Conservation (phyloP, 306 rosid species). For the Trifolium pratense region DNA sequence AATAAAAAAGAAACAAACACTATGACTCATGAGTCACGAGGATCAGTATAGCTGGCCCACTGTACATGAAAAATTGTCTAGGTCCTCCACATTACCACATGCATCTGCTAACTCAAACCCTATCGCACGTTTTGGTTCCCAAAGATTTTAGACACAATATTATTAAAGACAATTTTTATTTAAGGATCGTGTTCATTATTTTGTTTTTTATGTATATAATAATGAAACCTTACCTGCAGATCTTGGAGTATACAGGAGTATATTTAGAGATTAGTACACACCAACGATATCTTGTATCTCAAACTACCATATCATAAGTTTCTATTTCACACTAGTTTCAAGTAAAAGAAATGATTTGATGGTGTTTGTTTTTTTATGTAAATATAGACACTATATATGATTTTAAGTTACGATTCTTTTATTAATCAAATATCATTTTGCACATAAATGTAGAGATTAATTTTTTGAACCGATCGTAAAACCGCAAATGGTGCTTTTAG, state of each 20-base stretch:
- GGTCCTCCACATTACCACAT: slow-evolving; percentile 34
- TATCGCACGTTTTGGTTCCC: not conserved
- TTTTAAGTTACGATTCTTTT: no score
- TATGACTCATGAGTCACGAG: not conserved
- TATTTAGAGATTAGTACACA: not conserved
- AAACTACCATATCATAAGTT: not conserved
- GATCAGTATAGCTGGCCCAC: slow-evolving; percentile 35
- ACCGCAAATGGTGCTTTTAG: no score
- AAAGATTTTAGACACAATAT: not conserved
- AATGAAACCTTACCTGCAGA: not conserved
- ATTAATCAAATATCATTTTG: no score
- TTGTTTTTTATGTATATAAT: not conserved
- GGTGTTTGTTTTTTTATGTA: no score
- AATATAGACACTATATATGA: no score
- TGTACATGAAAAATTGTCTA: slow-evolving; percentile 36
- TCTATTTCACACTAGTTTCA: no score
- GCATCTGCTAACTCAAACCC: slow-evolving; percentile 36
- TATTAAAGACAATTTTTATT: not conserved
- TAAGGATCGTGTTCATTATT: not conserved
- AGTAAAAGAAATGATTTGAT: no score
- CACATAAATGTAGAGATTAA: no score
- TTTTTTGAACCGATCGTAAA: no score
- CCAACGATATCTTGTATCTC: not conserved
- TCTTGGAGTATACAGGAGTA: not conserved
- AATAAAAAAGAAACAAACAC: not conserved